Conservation (phyloP, 2,329 filamentous ascomycete genomes). For the Fusarium avenaceum region DNA sequence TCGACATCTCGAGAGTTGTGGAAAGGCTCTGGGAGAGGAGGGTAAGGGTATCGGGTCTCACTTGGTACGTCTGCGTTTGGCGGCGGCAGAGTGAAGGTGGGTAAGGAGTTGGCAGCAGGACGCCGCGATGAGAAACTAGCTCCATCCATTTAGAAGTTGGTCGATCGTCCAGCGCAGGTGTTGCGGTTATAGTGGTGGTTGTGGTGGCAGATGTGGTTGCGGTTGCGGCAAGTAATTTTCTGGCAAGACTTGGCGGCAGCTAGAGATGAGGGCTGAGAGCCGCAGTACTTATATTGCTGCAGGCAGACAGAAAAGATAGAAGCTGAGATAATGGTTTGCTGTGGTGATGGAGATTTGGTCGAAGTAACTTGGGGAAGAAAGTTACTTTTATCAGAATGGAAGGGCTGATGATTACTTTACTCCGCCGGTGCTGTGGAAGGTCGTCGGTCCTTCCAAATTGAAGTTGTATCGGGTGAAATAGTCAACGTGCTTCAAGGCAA, state of each 20-base stretch:
- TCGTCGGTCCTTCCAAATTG: background rate
- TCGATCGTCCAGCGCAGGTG: no score
- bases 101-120: constrained; percentile 52
- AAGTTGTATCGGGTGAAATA: constrained; percentile 17
- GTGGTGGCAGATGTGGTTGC: background rate
- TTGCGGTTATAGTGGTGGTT: background rate
- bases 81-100: constrained; percentile 55
- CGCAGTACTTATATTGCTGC: no score
- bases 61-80: constrained; percentile 56
- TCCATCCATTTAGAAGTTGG: constrained; percentile 45
- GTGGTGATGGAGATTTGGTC: no score
- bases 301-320: no score
- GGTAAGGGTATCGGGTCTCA: constrained; percentile 50
- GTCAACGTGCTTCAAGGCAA: constrained; percentile 28
- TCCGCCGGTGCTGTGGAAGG: background rate
- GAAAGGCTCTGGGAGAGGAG: constrained; percentile 39
- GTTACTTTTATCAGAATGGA: background rate
- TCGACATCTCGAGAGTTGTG: constrained; percentile 45
- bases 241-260: no score
- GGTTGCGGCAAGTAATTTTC: background rate
- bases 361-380: background rate
- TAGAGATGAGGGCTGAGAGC: no score
- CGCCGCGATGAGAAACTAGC: constrained; percentile 54
- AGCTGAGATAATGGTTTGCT: no score
- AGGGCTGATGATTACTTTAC: background rate